phyloP scores from a whole-genome alignment of 768 basidiomycete species.

The Serendipita indica region DNA sequence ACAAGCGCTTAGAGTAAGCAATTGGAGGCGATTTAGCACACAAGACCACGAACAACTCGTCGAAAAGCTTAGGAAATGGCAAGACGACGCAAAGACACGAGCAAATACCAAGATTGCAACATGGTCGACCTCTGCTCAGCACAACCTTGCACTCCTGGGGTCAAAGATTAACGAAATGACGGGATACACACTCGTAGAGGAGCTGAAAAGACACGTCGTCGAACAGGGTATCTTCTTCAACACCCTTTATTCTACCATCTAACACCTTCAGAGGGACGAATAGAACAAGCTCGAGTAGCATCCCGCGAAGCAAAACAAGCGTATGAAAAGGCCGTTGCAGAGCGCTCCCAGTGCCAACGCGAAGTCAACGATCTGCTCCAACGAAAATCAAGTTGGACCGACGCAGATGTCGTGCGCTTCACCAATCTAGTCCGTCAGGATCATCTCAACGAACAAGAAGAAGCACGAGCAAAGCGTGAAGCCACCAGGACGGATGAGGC shows the following conservation, averaged over 20 bases:
- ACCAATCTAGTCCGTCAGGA: constrained; percentile 83
- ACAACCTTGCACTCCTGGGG: constrained; percentile 57
- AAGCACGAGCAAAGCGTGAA: constrained; percentile 48
- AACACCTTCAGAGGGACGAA: constrained; percentile 47
- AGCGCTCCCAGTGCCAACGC: constrained; percentile 77
- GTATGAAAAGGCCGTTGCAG: constrained; percentile 63
- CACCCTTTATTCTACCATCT: background rate
- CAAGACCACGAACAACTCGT: background rate
- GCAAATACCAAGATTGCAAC: background rate
- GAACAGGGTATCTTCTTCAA: constrained; percentile 50
- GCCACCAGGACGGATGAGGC: constrained; percentile 58
- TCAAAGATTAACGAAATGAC: constrained; percentile 71
- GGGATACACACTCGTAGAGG: constrained; percentile 84
- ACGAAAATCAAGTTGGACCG: constrained; percentile 89
- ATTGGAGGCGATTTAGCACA: background rate
- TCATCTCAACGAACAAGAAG: constrained; percentile 72
- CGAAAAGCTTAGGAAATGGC: background rate
- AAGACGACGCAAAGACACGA: background rate
- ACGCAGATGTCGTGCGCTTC: constrained; percentile 72
- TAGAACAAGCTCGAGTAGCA: constrained; percentile 48
- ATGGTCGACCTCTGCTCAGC: background rate
- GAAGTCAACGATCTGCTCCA: constrained; percentile 90
- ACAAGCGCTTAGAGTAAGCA: background rate
- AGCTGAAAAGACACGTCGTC: constrained; percentile 59
- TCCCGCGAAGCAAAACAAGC: constrained; percentile 58